These are phyloP conservation scores for Avena insularis DNA, from an alignment of 176 grass and related monocot species.

Conservation along the genomic window DNA sequence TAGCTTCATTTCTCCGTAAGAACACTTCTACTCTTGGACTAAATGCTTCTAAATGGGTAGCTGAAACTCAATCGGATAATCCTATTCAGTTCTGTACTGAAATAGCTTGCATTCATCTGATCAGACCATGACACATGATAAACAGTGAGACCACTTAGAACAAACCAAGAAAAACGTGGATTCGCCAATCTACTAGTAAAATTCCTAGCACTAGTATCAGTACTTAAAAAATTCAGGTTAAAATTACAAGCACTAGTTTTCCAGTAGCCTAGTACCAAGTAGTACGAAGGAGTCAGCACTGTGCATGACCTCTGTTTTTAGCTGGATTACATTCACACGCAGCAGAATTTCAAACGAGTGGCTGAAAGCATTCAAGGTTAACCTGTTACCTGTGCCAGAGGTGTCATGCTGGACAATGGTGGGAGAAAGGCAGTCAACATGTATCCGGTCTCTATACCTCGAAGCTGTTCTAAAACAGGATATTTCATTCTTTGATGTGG, in stretches of 20 bases:
- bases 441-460: slow-evolving; percentile 55
- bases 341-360: slow-evolving; percentile 32
- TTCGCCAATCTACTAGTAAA: no score
- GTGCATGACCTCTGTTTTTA: neutral
- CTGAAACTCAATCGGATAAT: neutral
- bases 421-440: slow-evolving; percentile 64
- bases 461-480: slow-evolving; percentile 56
- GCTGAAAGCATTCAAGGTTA: slow-evolving; percentile 10
- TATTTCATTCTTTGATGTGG: slow-evolving; percentile 63
- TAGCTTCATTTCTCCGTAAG: slow-evolving; percentile 74
- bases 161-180: no score
- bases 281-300: neutral
- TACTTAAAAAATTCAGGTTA: neutral
- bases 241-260: neutral
- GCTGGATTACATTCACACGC: neutral
- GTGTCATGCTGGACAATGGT: slow-evolving; percentile 62
- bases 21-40: neutral
- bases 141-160: neutral
- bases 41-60: neutral
- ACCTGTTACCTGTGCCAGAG: slow-evolving; percentile 49
- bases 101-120: neutral
- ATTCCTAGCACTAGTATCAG: neutral
- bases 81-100: neutral
- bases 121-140: neutral
- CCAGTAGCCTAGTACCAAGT: neutral